A percentile compares a stretch with the other conserved stretches of the same genome.
Evolutionary conservation across 2,329 filamentous ascomycete genomes (phyloP).

Genomic region (Hypomyces rosellus): DNA sequence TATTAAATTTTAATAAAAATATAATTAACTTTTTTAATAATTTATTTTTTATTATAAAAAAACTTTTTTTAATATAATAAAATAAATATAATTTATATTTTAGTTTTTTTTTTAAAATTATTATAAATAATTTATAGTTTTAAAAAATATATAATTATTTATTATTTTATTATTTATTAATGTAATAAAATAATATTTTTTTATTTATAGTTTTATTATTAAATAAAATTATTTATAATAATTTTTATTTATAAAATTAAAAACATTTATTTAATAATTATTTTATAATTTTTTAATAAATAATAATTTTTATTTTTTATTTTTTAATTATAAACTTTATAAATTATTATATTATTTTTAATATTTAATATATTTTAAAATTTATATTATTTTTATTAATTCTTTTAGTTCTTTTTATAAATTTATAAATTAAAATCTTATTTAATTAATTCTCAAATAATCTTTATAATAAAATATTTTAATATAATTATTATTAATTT

Average conservation of each 20-base stretch:
- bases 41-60: conserved; percentile 1
- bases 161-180: too few relatives aligned
- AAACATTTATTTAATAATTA: background rate
- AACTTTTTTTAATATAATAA: conserved; percentile 1
- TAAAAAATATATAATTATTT: too few relatives aligned
- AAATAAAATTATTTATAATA: background rate
- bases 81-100: background rate
- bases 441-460: background rate
- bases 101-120: too few relatives aligned
- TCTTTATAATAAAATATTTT: background rate
- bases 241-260: background rate
- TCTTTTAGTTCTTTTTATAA: background rate
- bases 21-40: too few relatives aligned
- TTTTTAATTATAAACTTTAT: background rate
- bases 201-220: background rate
- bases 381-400: background rate
- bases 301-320: background rate
- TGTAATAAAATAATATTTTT: too few relatives aligned
- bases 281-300: background rate
- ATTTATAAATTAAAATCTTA: background rate
- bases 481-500: background rate
- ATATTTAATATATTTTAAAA: background rate
- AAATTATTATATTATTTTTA: background rate
- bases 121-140: too few relatives aligned
- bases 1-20: too few relatives aligned